Conservation (phyloP, 345 rosid genomes). For the Hevea brasiliensis region DNA sequence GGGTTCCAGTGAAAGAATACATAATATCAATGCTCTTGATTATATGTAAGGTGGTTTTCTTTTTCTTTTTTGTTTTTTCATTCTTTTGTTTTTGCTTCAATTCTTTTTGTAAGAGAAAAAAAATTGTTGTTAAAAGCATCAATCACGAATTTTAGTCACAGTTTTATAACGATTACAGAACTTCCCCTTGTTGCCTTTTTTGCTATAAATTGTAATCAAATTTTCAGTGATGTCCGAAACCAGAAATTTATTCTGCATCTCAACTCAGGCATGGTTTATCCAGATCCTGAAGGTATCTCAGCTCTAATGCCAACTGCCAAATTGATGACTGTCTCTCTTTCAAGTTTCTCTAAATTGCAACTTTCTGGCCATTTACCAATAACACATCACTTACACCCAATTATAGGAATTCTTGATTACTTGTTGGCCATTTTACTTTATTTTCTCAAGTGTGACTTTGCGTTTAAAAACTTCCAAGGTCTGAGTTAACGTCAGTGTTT, state of each 20-base stretch:
- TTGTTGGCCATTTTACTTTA: no score
- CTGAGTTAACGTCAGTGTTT: no score
- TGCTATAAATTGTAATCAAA: background rate
- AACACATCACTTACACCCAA: no score
- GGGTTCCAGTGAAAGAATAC: conserved; percentile 13
- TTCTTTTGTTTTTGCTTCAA: conserved; percentile 49
- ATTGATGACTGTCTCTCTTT: no score
- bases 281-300: background rate
- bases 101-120: conserved; percentile 50
- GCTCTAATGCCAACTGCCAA: no score
- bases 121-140: conserved; percentile 26
- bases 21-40: conserved; percentile 16
- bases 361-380: no score
- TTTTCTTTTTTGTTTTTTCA: conserved; percentile 19
- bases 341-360: background rate
- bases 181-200: background rate
- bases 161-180: background rate
- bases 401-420: no score
- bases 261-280: background rate
- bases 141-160: conserved; percentile 33
- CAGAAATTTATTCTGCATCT: background rate
- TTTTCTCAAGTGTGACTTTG: background rate
- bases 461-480: no score
- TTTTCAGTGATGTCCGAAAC: background rate
- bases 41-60: conserved; percentile 17